Percentiles rank a stretch among this genome's conserved stretches.
phyloP scores from a whole-genome alignment of 2,329 filamentous ascomycete genomes.

The Pseudopithomyces chartarum region DNA sequence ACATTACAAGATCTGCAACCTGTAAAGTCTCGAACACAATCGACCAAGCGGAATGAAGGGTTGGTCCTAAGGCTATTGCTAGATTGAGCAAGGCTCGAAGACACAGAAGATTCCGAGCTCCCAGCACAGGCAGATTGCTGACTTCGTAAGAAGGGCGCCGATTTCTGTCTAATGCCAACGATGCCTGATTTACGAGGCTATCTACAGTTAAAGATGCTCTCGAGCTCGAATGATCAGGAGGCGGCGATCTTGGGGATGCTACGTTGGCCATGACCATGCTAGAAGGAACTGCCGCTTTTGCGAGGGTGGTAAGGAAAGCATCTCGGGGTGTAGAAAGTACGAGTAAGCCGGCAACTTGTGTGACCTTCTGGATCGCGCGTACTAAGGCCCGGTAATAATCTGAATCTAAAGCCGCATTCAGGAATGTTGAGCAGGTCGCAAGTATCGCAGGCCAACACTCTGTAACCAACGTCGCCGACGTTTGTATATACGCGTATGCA shows the following conservation, averaged over 20 bases:
- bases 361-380: constrained; percentile 90
- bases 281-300: constrained; percentile 88
- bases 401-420: constrained; percentile 88
- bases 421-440: constrained; percentile 91
- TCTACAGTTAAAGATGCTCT: constrained; percentile 77
- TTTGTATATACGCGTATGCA: constrained; percentile 71
- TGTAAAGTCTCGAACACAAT: constrained; percentile 92
- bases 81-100: constrained; percentile 90
- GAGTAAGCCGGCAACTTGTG: constrained; percentile 89
- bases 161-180: constrained; percentile 62
- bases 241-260: constrained; percentile 44
- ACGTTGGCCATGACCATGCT: constrained; percentile 60
- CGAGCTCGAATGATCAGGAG: constrained; percentile 61
- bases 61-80: constrained; percentile 91
- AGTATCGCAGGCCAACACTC: constrained; percentile 95
- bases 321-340: constrained; percentile 85
- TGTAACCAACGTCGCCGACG: constrained; percentile 82
- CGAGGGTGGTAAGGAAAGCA: constrained; percentile 90
- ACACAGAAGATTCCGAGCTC: constrained; percentile 87
- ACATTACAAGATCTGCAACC: constrained; percentile 86
- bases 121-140: constrained; percentile 59
- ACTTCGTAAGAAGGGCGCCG: constrained; percentile 62
- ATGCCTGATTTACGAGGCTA: constrained; percentile 64
- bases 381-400: constrained; percentile 94
- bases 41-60: constrained; percentile 81